Evolutionary conservation across 352 stramenopile species (phyloP).

Genomic region (Pythium diclinum): DNA sequence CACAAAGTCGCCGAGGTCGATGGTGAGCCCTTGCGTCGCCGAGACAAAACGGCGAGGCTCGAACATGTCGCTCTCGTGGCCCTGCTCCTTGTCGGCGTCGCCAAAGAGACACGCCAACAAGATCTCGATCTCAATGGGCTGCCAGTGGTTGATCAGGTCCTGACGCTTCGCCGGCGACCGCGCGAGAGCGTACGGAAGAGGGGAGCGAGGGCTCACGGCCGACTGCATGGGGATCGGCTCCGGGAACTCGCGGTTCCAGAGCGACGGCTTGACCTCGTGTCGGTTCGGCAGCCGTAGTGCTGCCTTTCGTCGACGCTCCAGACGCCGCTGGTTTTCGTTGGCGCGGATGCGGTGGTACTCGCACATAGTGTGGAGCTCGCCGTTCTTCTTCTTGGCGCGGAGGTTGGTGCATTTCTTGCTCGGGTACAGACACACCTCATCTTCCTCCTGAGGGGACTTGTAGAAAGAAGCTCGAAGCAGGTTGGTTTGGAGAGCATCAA

Average conservation of each 20-base stretch:
- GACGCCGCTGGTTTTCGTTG: slow-evolving; percentile 79
- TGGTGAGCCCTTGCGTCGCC: background rate
- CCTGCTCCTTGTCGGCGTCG: background rate
- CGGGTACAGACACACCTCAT: slow-evolving; percentile 67
- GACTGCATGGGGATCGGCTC: slow-evolving; percentile 21
- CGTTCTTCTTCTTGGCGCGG: slow-evolving; percentile 79
- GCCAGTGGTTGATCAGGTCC: slow-evolving; percentile 15
- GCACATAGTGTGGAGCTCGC: slow-evolving; percentile 80
- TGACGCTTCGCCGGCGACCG: slow-evolving; percentile 8
- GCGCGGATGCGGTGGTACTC: slow-evolving; percentile 81
- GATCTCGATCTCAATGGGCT: slow-evolving; percentile 31
- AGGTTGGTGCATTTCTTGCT: slow-evolving; percentile 83
- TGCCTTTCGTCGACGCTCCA: slow-evolving; percentile 71
- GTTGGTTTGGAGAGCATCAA: background rate
- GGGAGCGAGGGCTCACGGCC: background rate
- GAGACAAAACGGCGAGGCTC: background rate
- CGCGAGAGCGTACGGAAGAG: slow-evolving; percentile 6
- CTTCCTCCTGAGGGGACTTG: slow-evolving; percentile 7
- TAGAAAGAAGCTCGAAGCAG: background rate
- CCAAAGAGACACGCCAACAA: slow-evolving; percentile 29
- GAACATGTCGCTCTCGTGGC: background rate
- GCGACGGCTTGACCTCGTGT: slow-evolving; percentile 15
- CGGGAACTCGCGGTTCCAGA: slow-evolving; percentile 27
- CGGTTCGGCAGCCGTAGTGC: slow-evolving; percentile 15
- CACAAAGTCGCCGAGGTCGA: background rate